phyloP scores from a whole-genome alignment of 495 filamentous ascomycete genomes.

The Xylaria nigripes region DNA sequence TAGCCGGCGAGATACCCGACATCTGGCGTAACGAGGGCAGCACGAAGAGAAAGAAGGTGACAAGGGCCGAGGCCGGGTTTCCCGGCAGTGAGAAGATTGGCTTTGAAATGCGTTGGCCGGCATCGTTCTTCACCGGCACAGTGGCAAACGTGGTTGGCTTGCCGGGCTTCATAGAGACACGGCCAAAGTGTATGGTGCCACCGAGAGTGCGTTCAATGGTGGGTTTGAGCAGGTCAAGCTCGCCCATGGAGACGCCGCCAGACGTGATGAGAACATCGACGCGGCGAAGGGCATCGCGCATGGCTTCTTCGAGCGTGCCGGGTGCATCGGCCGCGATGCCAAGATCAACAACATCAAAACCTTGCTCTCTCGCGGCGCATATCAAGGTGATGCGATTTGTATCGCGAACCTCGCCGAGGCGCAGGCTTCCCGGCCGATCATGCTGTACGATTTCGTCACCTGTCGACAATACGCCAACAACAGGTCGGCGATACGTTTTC shows the following conservation, averaged over 20 bases:
- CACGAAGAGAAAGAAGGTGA: constrained; percentile 90
- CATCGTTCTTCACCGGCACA: constrained; percentile 56
- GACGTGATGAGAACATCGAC: constrained; percentile 86
- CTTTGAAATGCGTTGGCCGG: constrained; percentile 50
- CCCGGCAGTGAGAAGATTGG: constrained; percentile 88
- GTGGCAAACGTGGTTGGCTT: constrained; percentile 97
- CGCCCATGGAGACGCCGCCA: constrained; percentile 96
- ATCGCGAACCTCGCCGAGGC: constrained; percentile 81
- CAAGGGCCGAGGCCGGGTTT: constrained; percentile 87
- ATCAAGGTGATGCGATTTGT: constrained; percentile 83
- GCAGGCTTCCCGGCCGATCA: constrained; percentile 52
- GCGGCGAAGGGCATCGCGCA: constrained; percentile 62
- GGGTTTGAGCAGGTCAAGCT: constrained; percentile 93
- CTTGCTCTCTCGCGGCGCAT: constrained; percentile 64
- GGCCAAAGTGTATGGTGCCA: constrained; percentile 93
- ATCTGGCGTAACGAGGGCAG: constrained; percentile 75
- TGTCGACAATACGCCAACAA: constrained; percentile 84
- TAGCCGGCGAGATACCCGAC: constrained; percentile 50
- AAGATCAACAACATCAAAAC: constrained; percentile 73
- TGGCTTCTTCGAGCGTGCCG: constrained; percentile 64
- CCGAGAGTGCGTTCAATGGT: constrained; percentile 86
- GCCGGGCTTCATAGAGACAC: constrained; percentile 95
- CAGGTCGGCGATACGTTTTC: constrained; percentile 65
- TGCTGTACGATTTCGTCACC: constrained; percentile 89
- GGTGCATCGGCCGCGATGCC: constrained; percentile 79